Evolutionary conservation across 768 basidiomycete genomes (phyloP).

Genomic region (Lentinula raphanica): DNA sequence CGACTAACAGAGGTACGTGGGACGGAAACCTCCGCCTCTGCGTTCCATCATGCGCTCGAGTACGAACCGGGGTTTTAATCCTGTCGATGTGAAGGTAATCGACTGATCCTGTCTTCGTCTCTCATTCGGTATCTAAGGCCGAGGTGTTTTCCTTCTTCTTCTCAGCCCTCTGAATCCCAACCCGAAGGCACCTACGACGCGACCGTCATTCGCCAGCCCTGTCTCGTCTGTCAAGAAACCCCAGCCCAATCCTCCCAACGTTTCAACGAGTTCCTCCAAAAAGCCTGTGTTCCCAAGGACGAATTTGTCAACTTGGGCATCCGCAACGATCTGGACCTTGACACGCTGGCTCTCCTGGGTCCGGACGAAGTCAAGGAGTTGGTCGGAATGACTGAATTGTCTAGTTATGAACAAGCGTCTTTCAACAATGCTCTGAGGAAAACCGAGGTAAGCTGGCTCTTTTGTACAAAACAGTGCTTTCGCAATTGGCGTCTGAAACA

Average conservation of each 20-base stretch:
- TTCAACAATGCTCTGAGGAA: not conserved
- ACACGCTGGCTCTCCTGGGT: not conserved
- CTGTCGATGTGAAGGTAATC: no score
- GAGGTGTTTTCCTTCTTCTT: no score
- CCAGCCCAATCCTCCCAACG: not conserved
- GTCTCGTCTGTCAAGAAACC: not conserved
- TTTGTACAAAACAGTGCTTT: no score
- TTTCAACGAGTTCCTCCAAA: not conserved
- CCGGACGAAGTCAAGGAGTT: not conserved
- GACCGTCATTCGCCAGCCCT: not conserved
- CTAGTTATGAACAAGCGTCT: not conserved
- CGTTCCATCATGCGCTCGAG: not conserved
- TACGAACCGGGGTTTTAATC: not conserved
- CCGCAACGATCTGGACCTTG: not conserved
- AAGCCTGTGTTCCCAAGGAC: not conserved
- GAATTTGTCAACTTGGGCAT: not conserved
- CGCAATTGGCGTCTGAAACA: not conserved
- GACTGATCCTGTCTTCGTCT: no score
- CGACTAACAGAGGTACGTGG: not conserved
- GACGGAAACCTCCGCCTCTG: not conserved
- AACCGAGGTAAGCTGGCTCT: not conserved
- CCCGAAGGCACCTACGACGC: no score
- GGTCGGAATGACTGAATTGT: not conserved
- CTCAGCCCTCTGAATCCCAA: no score
- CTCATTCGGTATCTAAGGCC: no score